Base-by-base conservation (phyloP, 805 yeast species). In the Lipomyces lipofer region DNA sequence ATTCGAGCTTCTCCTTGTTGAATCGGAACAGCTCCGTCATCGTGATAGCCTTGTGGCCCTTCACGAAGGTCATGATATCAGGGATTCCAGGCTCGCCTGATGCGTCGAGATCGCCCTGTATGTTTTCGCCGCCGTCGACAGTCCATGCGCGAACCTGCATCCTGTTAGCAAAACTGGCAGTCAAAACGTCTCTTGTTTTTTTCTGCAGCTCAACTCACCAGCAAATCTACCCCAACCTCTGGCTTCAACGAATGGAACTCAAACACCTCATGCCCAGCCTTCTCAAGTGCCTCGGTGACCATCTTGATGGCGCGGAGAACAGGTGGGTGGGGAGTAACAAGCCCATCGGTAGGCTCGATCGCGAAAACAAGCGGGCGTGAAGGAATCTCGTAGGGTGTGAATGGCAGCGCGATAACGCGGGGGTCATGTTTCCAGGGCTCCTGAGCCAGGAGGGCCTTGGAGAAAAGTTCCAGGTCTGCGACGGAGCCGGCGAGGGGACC, bases 401-500 rank as follows among this genome's bases (percentile, higher is more conserved):
- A 78, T 5, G 80, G 79, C 29, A 75, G 64, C 43, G 69, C 73
- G 22, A 71, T 60, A 15, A 69, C 66, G 30, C 71, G 73, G 2
- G 78, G 75, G 57, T 78, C 82, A 46, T 65, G 58, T 9, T 64
- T 52, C 78, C 79, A 75, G 4, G 80, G 80, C 55, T 75, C 70
- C 3, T 66, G 60, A 6, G 57, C 66, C 10, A 66, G 53, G 35
- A 71, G 54, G 1, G 76, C 47, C 50, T 75, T 73, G 76, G 79
- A 75, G 67, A 79, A 73, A 33, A 75, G 72, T 17, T 77, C 78
- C 50, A 81, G 67, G 65, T 80, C 84, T 12, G 74, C 79, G 42
- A 81, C 69, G 2, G 76, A 67, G 52, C 76, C 71, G 7, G 81
- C 74, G 67, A 82, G 59, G 13, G 85, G 85, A 1, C 85, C 86